Evolutionary conservation across 2,329 filamentous ascomycete species (phyloP).

Genomic region (Capronia americana): DNA sequence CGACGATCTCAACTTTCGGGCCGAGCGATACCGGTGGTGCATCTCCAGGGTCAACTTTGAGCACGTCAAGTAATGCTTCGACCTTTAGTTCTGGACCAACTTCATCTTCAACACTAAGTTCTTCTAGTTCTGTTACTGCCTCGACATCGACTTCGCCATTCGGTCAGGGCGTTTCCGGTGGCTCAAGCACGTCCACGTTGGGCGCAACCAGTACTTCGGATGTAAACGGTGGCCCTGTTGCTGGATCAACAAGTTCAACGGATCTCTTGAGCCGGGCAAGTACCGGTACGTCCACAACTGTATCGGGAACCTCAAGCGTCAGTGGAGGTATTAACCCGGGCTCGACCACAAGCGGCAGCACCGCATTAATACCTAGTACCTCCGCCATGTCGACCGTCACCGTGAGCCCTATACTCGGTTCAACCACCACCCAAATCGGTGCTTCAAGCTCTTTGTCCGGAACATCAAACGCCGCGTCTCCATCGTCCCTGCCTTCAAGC

Average conservation of each 20-base stretch:
- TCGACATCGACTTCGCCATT: no score
- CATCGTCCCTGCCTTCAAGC: not conserved
- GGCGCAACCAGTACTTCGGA: not conserved
- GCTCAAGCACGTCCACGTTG: not conserved
- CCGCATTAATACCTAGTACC: not conserved
- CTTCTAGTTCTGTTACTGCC: no score
- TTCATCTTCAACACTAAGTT: no score
- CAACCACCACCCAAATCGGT: conserved; percentile 1
- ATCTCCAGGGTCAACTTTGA: no score
- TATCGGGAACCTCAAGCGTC: not conserved
- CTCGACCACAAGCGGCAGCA: not conserved
- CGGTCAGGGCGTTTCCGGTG: not conserved
- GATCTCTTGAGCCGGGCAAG: not conserved
- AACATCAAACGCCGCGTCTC: not conserved
- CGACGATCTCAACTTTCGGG: not conserved
- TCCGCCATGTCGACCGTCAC: not conserved
- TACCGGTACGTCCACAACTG: not conserved
- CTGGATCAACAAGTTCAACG: conserved; percentile 1
- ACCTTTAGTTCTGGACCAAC: no score
- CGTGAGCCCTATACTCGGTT: not conserved
- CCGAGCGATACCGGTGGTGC: no score
- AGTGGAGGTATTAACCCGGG: not conserved
- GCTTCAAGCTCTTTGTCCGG: not conserved
- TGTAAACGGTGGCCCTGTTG: not conserved
- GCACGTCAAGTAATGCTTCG: no score